These are phyloP conservation scores for Mycena latifolia DNA, from an alignment of 768 basidiomycete genomes.

Conservation along the genomic window DNA sequence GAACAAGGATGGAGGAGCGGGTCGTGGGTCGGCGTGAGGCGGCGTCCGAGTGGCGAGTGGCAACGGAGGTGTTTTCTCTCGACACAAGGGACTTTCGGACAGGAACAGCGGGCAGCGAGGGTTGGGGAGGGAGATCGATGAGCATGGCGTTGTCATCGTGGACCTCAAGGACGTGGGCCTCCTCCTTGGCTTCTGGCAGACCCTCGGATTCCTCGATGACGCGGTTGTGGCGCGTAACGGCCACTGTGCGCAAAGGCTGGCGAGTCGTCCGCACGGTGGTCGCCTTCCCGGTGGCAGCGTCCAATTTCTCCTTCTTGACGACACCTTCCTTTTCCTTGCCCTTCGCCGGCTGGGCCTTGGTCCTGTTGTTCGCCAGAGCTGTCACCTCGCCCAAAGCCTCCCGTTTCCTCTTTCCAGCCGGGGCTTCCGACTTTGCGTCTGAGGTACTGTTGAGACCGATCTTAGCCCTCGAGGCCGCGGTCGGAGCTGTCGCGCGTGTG, in stretches of 20 bases:
- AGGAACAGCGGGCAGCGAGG: constrained; percentile 54
- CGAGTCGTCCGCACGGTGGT: constrained; percentile 57
- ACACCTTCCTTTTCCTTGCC: constrained; percentile 72
- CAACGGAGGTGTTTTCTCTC: constrained; percentile 45
- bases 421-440: constrained; percentile 47
- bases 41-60: constrained; percentile 38
- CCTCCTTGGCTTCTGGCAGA: constrained; percentile 48
- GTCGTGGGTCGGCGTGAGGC: constrained; percentile 37
- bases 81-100: constrained; percentile 53
- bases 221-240: constrained; percentile 54
- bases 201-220: constrained; percentile 38
- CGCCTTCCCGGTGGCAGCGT: constrained; percentile 73
- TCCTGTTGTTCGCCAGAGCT: constrained; percentile 61
- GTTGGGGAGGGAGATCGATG: constrained; percentile 57
- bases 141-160: constrained; percentile 67
- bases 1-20: constrained; percentile 37
- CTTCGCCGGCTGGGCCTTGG: constrained; percentile 52
- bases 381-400: constrained; percentile 44
- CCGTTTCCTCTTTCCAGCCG: constrained; percentile 26
- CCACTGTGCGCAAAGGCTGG: constrained; percentile 68
- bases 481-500: constrained; percentile 61
- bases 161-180: constrained; percentile 39
- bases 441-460: constrained; percentile 50
- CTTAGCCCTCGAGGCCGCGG: constrained; percentile 68
- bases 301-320: constrained; percentile 64